Evolutionary conservation across 139 green algal species (phyloP).

Genomic region (Micromonas commoda): DNA sequence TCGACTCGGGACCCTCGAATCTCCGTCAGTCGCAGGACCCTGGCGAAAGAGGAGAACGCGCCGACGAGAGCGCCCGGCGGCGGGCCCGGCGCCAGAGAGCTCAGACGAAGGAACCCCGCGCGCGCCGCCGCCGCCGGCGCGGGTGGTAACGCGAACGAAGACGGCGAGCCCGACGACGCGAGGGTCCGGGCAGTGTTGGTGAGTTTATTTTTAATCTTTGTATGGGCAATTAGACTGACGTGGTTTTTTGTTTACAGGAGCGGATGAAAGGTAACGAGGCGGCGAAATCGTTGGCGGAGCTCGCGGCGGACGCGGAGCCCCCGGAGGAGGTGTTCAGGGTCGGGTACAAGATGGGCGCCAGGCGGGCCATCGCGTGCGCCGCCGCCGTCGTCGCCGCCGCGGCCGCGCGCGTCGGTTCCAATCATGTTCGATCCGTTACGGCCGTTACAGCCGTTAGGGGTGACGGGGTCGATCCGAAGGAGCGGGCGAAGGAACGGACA

Average conservation of each 20-base stretch:
- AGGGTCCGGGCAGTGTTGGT: too few relatives aligned
- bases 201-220: too few relatives aligned
- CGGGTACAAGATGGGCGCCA: constrained; percentile 9
- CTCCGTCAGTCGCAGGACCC: not conserved
- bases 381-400: not conserved
- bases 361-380: not conserved
- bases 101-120: not conserved
- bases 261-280: constrained; percentile 5
- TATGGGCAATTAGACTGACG: too few relatives aligned
- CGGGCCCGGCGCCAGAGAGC: too few relatives aligned
- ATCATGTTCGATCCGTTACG: too few relatives aligned
- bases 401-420: too few relatives aligned
- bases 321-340: not conserved
- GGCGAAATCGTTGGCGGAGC: not conserved
- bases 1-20: not conserved
- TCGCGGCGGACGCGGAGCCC: not conserved
- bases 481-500: too few relatives aligned
- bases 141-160: not conserved
- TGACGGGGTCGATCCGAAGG: too few relatives aligned
- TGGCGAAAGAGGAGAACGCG: not conserved
- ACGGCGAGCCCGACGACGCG: not conserved
- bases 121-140: too few relatives aligned
- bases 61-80: too few relatives aligned
- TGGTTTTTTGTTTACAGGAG: too few relatives aligned
- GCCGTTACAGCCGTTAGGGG: too few relatives aligned